phyloP scores from a whole-genome alignment of 2,329 filamentous ascomycete genomes.

The Epichloe elymi region DNA sequence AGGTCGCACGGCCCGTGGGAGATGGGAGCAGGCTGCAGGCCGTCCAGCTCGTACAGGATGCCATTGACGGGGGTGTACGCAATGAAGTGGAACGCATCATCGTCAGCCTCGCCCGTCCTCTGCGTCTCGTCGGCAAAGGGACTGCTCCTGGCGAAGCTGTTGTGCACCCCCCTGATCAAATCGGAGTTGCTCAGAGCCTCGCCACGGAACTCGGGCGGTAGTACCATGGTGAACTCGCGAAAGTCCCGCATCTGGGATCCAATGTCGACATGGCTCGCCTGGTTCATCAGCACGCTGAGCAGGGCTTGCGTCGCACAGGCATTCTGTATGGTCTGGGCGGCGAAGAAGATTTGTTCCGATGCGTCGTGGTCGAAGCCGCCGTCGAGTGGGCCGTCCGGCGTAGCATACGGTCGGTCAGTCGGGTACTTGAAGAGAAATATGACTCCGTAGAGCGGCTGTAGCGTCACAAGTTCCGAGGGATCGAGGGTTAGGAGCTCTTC shows the following conservation, averaged over 20 bases:
- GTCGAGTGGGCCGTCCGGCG: constrained; percentile 56
- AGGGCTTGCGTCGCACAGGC: constrained; percentile 95
- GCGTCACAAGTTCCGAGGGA: constrained; percentile 53
- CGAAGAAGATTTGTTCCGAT: constrained; percentile 76
- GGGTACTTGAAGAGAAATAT: constrained; percentile 99
- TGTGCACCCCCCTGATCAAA: constrained; percentile 67
- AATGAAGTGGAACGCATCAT: constrained; percentile 96
- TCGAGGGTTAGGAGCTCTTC: constrained; percentile 91
- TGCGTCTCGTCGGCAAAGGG: constrained; percentile 90
- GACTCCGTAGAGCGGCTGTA: constrained; percentile 79
- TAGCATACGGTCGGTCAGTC: constrained; percentile 50
- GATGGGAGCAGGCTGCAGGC: constrained; percentile 85
- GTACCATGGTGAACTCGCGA: constrained; percentile 74
- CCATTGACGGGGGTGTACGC: constrained; percentile 78
- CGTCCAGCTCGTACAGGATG: constrained; percentile 85
- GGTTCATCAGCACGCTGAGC: constrained; percentile 82
- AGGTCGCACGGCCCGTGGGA: constrained; percentile 62
- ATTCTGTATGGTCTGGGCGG: constrained; percentile 94
- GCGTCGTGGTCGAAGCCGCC: constrained; percentile 69
- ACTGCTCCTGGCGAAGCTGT: constrained; percentile 75
- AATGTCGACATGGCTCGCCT: constrained; percentile 56
- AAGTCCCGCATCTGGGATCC: constrained; percentile 61
- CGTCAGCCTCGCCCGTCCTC: constrained; percentile 52
- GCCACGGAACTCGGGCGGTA: constrained; percentile 59
- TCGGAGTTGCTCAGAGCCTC: constrained; percentile 51